Percentiles rank a stretch among this genome's conserved stretches.
Conservation (phyloP, 73 alveolate genomes). For the Paramecium tetraurelia region DNA sequence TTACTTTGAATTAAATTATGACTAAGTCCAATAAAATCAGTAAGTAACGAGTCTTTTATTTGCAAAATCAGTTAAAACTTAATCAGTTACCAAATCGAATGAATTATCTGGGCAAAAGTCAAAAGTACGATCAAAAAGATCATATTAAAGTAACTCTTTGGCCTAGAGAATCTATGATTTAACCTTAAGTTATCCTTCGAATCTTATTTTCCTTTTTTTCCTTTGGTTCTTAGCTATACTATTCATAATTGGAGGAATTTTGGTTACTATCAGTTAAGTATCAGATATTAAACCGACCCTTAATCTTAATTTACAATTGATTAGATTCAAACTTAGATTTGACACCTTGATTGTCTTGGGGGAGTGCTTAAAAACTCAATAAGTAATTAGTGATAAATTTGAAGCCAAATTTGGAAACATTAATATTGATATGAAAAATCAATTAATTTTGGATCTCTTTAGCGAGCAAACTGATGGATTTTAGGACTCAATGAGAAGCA, state of each 20-base stretch:
- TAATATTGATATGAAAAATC: background rate
- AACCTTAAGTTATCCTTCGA: background rate
- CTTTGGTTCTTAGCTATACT: background rate
- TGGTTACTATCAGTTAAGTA: slow-evolving; percentile 1
- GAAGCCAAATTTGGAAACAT: background rate
- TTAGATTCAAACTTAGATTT: slow-evolving; percentile 27
- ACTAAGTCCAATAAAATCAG: background rate
- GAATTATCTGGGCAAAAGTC: background rate
- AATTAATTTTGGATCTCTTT: background rate
- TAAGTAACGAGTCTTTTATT: background rate
- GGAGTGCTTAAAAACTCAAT: background rate
- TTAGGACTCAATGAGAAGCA: background rate
- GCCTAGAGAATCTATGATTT: slow-evolving; percentile 45
- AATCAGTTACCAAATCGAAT: background rate
- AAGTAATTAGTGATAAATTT: background rate
- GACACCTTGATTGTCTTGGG: background rate
- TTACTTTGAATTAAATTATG: slow-evolving; percentile 37
- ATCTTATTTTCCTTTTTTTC: background rate
- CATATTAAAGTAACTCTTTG: slow-evolving; percentile 32
- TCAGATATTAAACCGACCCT: slow-evolving; percentile 45
- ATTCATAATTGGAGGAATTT: slow-evolving; percentile 17
- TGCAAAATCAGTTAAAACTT: slow-evolving; percentile 15
- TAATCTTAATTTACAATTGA: slow-evolving; percentile 1
- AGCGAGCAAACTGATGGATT: background rate
- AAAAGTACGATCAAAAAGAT: background rate